Evolutionary conservation across 2,329 filamentous ascomycete genomes (phyloP), one percentile per base, ranked within the genome.

Genomic region (Fusarium mundagurra): DNA sequence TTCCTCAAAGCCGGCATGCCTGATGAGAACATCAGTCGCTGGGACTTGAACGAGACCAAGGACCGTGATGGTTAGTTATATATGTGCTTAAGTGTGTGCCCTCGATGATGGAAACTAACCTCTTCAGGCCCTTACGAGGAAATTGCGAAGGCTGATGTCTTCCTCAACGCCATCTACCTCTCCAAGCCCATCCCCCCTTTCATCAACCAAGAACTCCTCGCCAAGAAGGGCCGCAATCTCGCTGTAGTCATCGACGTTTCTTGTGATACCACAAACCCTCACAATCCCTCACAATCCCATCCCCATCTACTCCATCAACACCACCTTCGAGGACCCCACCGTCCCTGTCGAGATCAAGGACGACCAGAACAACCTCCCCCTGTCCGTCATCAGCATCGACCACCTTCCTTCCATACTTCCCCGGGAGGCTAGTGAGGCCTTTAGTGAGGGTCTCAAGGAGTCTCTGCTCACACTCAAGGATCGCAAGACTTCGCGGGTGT

Each of bases 291-390:
- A 92, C 84, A 93, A 93, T 83, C 79, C 79, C 75, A 90, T 95
- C 63, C 95, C 95, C 31, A 92, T 98, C 80, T 98, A 97, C 86
- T 88, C 88, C 75, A 90, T 93, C 81, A 93, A 94, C 83, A 98
- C 93, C 54, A 96, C 94, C 29, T 98, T 98, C 81, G 90, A 91
- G 81, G 91, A 93, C 81, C 96, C 95, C n/a, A 98, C 94, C 2
- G 92, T 97, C 0, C 88, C 91, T 2, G 93, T 96, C 31, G 85
- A 90, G 39, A 83, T 90, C 87, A 73, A 89, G 85, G 79, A 87
- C 83, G 81, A 85, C 62, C 74, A 80, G 54, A 80, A 80, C 73
- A 85, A 85, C 61, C 88, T 90, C 2, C 88, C 89, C 13, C 84
- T 98, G 64, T 92, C 89, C 54, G 93, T 98, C 76, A 97, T 98